phyloP scores from a whole-genome alignment of 768 basidiomycete species.

The Tylopilus subfusipes region DNA sequence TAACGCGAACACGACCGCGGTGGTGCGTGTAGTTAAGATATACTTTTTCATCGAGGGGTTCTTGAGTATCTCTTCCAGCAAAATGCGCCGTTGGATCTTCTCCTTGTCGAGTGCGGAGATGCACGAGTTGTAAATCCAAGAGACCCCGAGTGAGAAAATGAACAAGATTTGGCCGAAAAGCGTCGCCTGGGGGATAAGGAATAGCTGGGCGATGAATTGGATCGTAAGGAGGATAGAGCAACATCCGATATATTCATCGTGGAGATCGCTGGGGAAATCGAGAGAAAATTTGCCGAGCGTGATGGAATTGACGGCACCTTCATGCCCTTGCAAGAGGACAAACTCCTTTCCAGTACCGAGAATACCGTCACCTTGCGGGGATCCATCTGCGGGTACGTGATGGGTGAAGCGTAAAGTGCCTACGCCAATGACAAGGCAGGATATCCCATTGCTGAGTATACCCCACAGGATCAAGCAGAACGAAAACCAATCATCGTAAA shows the following conservation, averaged over 20 bases:
- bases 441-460: not conserved
- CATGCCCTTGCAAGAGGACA: not conserved
- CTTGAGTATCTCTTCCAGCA: not conserved
- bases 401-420: not conserved
- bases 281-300: not conserved
- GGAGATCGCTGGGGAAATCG: not conserved
- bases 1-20: not conserved
- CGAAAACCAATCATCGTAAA: not conserved
- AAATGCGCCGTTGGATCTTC: not conserved
- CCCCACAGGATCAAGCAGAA: not conserved
- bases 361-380: not conserved
- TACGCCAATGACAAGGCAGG: not conserved
- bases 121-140: not conserved
- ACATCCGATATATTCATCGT: not conserved
- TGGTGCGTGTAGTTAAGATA: not conserved
- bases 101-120: not conserved
- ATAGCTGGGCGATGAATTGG: not conserved
- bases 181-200: not conserved
- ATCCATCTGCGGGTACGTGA: not conserved
- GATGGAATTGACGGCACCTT: not conserved
- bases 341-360: not conserved
- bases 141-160: not conserved
- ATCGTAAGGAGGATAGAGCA: not conserved
- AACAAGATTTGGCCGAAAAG: not conserved
- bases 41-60: not conserved